Conservation (phyloP, 2,329 filamentous ascomycete species). For the Ophiocordyceps camponoti-rufipedis region DNA sequence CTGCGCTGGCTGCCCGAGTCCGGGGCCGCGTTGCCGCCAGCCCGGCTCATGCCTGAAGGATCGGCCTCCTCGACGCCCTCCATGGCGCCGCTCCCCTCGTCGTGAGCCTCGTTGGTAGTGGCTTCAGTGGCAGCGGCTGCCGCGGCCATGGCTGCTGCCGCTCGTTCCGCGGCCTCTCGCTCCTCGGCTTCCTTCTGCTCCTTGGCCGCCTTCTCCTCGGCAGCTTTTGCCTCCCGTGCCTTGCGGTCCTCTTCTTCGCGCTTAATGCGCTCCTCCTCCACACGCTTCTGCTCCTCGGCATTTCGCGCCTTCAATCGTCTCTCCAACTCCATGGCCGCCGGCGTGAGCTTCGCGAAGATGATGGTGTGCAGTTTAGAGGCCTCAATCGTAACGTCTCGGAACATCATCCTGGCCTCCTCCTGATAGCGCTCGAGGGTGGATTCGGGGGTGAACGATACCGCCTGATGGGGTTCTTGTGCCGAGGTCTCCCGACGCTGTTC, state of each 20-base stretch:
- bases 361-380: conserved; percentile 50
- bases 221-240: conserved; percentile 52
- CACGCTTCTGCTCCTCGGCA: conserved; percentile 29
- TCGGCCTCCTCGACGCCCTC: conserved; percentile 52
- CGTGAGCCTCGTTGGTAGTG: conserved; percentile 3
- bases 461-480: conserved; percentile 47
- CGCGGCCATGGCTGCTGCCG: conserved; percentile 37
- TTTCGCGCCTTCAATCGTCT: conserved; percentile 48
- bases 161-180: conserved; percentile 35
- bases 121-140: conserved; percentile 8
- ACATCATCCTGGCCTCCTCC: conserved; percentile 78
- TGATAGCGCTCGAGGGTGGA: conserved; percentile 66
- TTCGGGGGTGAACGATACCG: conserved; percentile 55
- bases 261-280: conserved; percentile 40
- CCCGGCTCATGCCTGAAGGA: conserved; percentile 7
- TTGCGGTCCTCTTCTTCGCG: conserved; percentile 47
- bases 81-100: conserved; percentile 34
- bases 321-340: conserved; percentile 67
- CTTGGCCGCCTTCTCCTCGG: conserved; percentile 44
- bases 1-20: conserved; percentile 22
- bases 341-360: conserved; percentile 57
- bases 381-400: conserved; percentile 42
- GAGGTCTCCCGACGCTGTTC: conserved; percentile 29
- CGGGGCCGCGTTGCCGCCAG: conserved; percentile 5
- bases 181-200: conserved; percentile 58